Base-by-base conservation (phyloP, 371 early-diverging fungal genomes). In the Mucor racemosus region DNA sequence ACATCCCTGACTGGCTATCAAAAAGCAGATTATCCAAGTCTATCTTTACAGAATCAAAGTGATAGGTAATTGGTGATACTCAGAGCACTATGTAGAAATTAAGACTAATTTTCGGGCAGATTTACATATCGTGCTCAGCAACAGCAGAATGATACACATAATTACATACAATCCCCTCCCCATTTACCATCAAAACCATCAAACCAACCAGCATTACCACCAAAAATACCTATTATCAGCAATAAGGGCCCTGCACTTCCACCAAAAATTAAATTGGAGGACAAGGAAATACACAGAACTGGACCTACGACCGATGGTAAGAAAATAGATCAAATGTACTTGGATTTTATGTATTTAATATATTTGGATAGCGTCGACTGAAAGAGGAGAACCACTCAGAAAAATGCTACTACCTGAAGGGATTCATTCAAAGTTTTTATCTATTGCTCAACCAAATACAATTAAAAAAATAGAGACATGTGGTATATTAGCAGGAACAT, bases 381-480 rank as follows among this genome's bases (percentile, higher is more conserved):
- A 92, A 71, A 74, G 86, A 53, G 90, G 91, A 17, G 80, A 78
- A 62, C 86, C 86, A 42, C 69, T 95, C 62, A 84, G 96, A 36
- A 84, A 73, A 15, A 65, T 96, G 42, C 73, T 84, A 38, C 73
- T 96, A 7, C 94, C 96, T 14, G 65, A 72, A 14, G 73, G 78
- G 0, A 67, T 96, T 8, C 76, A 90, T 9, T 72, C 85, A 5
- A 75, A 76, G 17, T 97, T 97, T 63, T 67, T 94, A 34, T 76
- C 79, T n/a, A 86, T 94, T 58, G 97, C 97, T 1, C 74, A 77
- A 11, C 57, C 68, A 7, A 96, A 97, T 74, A 97, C 97, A 0
- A 62, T 62, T 7, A 82, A 80, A 17, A 95, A 95, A 68, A 75
- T 97, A 36, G 97, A 97, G 66, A 97, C 97, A 5, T 96, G 97